These are phyloP conservation scores for Aegilops sharonensis DNA, from an alignment of 176 grass and related monocot genomes.

Conservation along the genomic window DNA sequence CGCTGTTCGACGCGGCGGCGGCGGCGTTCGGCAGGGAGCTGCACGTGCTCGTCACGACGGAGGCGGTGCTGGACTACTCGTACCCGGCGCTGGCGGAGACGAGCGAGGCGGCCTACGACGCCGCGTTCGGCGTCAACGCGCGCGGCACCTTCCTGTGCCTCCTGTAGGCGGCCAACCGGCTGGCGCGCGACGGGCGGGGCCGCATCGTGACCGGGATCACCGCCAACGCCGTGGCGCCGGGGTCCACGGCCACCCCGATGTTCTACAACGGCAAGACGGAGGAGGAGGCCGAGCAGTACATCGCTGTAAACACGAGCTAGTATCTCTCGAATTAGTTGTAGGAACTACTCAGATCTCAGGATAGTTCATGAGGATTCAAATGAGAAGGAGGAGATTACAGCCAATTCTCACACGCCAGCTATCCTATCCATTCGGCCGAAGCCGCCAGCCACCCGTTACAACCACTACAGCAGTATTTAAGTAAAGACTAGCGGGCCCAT, in stretches of 20 bases:
- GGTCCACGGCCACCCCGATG: conserved; percentile 50
- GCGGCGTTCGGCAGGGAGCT: conserved; percentile 44
- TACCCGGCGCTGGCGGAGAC: conserved; percentile 49
- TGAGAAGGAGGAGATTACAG: too few relatives aligned
- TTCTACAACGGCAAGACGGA: conserved; percentile 50
- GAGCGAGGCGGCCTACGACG: conserved; percentile 35
- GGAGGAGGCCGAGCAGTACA: conserved; percentile 17
- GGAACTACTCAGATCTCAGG: too few relatives aligned
- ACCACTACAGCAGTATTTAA: too few relatives aligned
- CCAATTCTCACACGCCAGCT: too few relatives aligned
- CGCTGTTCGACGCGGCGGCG: conserved; percentile 50
- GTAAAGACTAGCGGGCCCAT: too few relatives aligned
- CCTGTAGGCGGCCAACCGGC: conserved; percentile 28
- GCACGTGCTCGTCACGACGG: conserved; percentile 57
- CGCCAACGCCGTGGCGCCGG: conserved; percentile 46
- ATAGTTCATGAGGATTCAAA: too few relatives aligned
- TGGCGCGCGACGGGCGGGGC: conserved; percentile 36
- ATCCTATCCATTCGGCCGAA: too few relatives aligned
- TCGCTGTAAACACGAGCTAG: too few relatives aligned
- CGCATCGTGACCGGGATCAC: conserved; percentile 55
- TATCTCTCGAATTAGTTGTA: too few relatives aligned
- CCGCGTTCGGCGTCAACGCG: conserved; percentile 37
- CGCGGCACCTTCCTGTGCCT: conserved; percentile 61
- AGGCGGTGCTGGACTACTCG: conserved; percentile 44
- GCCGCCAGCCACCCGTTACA: too few relatives aligned